Percentiles rank a stretch among this genome's conserved stretches.
These are phyloP conservation scores for Misopates orontium DNA, from an alignment of 257 asterid genomes.

Conservation along the genomic window DNA sequence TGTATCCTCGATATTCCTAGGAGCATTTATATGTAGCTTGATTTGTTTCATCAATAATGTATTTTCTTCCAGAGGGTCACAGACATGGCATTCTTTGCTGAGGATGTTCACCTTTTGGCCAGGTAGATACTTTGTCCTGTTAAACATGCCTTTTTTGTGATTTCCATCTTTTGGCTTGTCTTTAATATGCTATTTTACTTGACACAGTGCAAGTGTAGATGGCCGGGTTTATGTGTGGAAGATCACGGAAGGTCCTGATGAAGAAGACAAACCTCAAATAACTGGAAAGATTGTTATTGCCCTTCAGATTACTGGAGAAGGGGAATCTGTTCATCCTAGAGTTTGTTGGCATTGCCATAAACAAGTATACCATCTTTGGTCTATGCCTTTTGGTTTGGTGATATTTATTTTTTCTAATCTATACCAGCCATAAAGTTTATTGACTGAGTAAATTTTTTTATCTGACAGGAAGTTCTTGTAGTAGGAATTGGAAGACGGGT, in stretches of 20 bases:
- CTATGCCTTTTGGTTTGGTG: slow-evolving; percentile 4
- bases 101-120: slow-evolving; percentile 97
- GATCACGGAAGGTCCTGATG: slow-evolving; percentile 91
- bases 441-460: slow-evolving; percentile 25
- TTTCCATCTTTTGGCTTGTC: slow-evolving; percentile 15
- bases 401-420: slow-evolving; percentile 10
- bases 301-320: slow-evolving; percentile 80
- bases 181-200: slow-evolving; percentile 32
- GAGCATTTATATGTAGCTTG: slow-evolving; percentile 11
- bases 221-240: slow-evolving; percentile 96
- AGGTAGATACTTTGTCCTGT: slow-evolving; percentile 48
- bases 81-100: slow-evolving; percentile 99
- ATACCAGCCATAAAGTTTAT: slow-evolving; percentile 4
- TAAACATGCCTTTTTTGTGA: slow-evolving; percentile 9
- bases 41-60: slow-evolving; percentile 19
- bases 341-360: slow-evolving; percentile 99
- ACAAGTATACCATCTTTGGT: slow-evolving; percentile 52
- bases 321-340: slow-evolving; percentile 86
- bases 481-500: slow-evolving; percentile 81
- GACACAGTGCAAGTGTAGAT: slow-evolving; percentile 87
- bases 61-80: slow-evolving; percentile 87
- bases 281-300: slow-evolving; percentile 75
- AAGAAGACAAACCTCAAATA: slow-evolving; percentile 92
- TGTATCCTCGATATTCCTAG: not conserved
- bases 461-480: slow-evolving; percentile 82